Percentiles rank a stretch among this genome's conserved stretches.
Evolutionary conservation across 2,329 filamentous ascomycete species (phyloP).

Genomic region (Fusarium dlaminii): DNA sequence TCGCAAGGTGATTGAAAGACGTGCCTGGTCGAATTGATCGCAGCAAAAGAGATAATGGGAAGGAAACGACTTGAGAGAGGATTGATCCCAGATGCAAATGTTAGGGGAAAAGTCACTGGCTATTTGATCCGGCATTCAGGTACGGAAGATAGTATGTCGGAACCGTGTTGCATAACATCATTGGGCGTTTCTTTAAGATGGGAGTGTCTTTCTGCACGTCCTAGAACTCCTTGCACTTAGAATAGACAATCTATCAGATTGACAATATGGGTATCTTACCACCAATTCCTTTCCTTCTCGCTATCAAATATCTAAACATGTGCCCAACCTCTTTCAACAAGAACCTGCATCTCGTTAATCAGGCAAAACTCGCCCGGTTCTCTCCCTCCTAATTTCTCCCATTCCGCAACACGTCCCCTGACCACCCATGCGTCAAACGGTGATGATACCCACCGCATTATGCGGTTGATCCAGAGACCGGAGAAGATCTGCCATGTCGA

Average conservation of each 20-base stretch:
- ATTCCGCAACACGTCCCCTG: constrained; percentile 50
- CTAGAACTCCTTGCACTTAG: not conserved
- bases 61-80: not conserved
- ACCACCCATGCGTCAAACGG: constrained; percentile 49
- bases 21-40: not conserved
- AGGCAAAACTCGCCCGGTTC: constrained; percentile 63
- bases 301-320: constrained; percentile 49
- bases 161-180: not conserved
- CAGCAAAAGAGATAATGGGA: not conserved
- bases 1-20: not conserved
- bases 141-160: not conserved
- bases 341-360: constrained; percentile 70
- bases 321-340: constrained; percentile 66
- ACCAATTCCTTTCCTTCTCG: not conserved
- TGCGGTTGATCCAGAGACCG: constrained; percentile 68
- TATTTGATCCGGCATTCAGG: not conserved
- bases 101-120: too few species aligned
- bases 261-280: constrained; percentile 24
- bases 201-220: not conserved
- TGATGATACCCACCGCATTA: constrained; percentile 54
- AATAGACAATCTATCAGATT: not conserved
- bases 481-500: constrained; percentile 57
- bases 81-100: not conserved
- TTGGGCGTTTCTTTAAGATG: not conserved
- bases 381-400: constrained; percentile 49